Base-by-base conservation (phyloP, 352 stramenopile species). In the Phytophthora litchii region DNA sequence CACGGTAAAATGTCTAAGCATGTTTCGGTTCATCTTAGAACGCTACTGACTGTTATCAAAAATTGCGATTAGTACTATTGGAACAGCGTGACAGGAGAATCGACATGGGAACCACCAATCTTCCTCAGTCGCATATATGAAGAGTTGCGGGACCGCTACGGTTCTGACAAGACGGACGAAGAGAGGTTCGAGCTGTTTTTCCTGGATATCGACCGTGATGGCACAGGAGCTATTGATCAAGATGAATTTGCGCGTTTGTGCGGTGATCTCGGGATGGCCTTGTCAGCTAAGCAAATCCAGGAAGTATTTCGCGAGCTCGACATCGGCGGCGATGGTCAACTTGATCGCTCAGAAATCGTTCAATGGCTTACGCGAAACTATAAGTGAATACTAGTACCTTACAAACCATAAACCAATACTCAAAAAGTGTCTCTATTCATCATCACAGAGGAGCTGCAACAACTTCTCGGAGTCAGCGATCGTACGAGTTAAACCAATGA, bases 401-500 rank as follows among this genome's bases (percentile, higher is more conserved):
- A 17, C 34, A 7, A 31, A 17, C 32, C 5, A 6, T 21, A 17
- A 44, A 40, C 40, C 43, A 52, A 51, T 64, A 54, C 29, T 56
- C 21, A 45, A 67, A 46, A 62, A 52, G 35, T 70, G 36, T 59
- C 44, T 64, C 40, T 70, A 67, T 47, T 70, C 60, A 40, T 86
- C 77, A 11, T 80, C 67, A 60, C 72, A 65, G 21, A 91, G 64
- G 52, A 91, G 71, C 52, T 85, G 65, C 37, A 93, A 51, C 17
- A 93, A 67, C 54, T 93, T 93, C 51, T 93, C 82, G 10, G 80
- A 90, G 47, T 91, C 81, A 7, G 76, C 84, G 41, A 93, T 91
- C 12, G 84, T 91, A 21, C 84, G 74, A n/a, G 84, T 93, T 32
- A 93, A 67, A 0, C 76, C 77, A 47, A 91, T 88, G 50, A 93